Conservation (phyloP, 2,329 filamentous ascomycete genomes). For the Diaporthe nobilis region DNA sequence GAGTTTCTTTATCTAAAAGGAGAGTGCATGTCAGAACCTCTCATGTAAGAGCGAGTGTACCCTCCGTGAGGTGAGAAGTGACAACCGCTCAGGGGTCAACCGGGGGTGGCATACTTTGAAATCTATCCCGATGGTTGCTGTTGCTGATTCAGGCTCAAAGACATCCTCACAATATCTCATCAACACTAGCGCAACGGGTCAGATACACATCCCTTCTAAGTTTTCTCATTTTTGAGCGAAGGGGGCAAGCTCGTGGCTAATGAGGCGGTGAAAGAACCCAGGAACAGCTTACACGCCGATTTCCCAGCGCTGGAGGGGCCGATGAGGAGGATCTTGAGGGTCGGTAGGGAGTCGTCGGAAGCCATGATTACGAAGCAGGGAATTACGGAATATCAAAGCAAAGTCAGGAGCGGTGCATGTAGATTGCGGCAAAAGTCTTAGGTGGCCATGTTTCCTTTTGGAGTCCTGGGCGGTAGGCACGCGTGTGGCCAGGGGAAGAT, state of each 20-base stretch:
- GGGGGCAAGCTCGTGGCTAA: neutral
- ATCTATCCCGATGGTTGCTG: slow-evolving; percentile 70
- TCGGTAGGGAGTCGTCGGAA: slow-evolving; percentile 62
- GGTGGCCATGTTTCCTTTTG: neutral
- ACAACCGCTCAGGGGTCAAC: neutral
- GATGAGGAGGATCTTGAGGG: slow-evolving; percentile 69
- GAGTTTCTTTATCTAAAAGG: slow-evolving; percentile 63
- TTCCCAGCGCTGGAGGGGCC: slow-evolving; percentile 70
- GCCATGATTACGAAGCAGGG: slow-evolving; percentile 51
- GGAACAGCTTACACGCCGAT: slow-evolving; percentile 61
- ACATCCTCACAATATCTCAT: slow-evolving; percentile 70
- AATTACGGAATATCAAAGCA: neutral
- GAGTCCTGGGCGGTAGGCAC: neutral
- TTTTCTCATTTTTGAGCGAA: neutral
- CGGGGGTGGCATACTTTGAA: slow-evolving; percentile 60
- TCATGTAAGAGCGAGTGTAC: neutral
- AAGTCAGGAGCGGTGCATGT: neutral
- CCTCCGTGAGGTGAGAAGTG: neutral
- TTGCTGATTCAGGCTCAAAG: slow-evolving; percentile 68
- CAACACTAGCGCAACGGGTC: slow-evolving; percentile 55
- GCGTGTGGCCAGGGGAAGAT: slow-evolving; percentile 1
- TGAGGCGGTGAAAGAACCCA: slow-evolving; percentile 5
- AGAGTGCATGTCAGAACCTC: slow-evolving; percentile 15
- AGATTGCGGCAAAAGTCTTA: neutral
- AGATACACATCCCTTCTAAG: neutral